A percentile compares a stretch with the other conserved stretches of the same genome.
phyloP scores from a whole-genome alignment of 176 grass and related monocot genomes.

The Oryza australiensis region DNA sequence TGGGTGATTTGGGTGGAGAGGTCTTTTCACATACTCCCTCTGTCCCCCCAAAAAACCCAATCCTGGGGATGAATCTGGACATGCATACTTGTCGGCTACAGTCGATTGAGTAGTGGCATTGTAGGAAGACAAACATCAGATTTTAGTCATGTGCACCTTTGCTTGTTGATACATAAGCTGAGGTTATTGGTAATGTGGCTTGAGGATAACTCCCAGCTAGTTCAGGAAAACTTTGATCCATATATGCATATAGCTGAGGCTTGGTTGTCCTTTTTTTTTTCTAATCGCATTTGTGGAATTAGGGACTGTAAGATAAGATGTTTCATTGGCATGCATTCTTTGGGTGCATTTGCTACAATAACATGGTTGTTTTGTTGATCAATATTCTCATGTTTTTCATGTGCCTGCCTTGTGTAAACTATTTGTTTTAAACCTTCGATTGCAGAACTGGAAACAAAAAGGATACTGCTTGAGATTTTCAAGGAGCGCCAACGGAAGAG shows the following conservation, averaged over 20 bases:
- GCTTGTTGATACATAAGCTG: neutral
- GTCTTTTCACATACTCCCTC: no score
- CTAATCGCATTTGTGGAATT: neutral
- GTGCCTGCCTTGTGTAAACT: neutral
- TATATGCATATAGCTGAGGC: neutral
- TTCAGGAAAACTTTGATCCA: neutral
- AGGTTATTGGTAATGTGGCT: neutral
- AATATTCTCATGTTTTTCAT: neutral
- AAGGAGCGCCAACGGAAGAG: slow-evolving; percentile 93
- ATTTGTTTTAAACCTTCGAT: slow-evolving; percentile 10
- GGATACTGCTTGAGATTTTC: slow-evolving; percentile 97
- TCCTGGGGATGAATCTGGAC: no score
- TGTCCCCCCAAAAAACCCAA: no score
- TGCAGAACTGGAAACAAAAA: slow-evolving; percentile 96
- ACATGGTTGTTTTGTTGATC: slow-evolving; percentile 2
- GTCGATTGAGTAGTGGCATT: neutral
- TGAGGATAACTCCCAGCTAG: neutral
- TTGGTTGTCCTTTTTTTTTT: neutral
- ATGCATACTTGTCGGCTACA: no score
- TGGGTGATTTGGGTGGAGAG: neutral
- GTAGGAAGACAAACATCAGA: neutral
- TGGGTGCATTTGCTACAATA: neutral
- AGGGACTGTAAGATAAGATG: neutral
- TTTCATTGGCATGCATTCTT: neutral
- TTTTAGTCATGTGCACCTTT: neutral